Base-by-base conservation (phyloP, 495 filamentous ascomycete species). In the Geopyxis carbonaria region DNA sequence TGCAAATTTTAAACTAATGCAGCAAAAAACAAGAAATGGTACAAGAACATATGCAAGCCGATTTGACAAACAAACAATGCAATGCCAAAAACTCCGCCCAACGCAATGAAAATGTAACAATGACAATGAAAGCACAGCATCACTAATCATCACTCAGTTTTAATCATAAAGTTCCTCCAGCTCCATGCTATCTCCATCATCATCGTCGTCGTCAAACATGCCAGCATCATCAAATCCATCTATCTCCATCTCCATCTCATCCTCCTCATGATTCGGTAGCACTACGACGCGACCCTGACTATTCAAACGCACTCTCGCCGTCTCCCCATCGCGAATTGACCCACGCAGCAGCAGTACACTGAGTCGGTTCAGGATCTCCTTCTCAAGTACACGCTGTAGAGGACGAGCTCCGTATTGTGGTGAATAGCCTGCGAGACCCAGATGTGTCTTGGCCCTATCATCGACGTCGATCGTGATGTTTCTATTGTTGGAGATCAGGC, bases 401-500 rank as follows among this genome's bases (percentile, higher is more conserved):
- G 89, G 89, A 25, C 89, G 67, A 22, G 89, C 89, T 57, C 89
- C 89, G 47, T 97, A 97, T 0, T 80, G 82, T 1, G 89, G 89
- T 3, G 77, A 86, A 62, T 97, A 95, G 3, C 89, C 89, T 0
- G 83, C 77, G 16, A 66, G 68, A 45, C 82, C 89, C 8, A 97
- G 66, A 55, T 89, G 93, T 45, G 93, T 82, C 58, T 82, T 84
- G 51, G 86, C 89, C 36, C 78, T 78, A 10, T 79, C 70, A 19
- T 75, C 69, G 50, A 87, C 78, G 15, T 72, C 55, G 55, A 97
- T 84, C 4, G 40, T 59, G 40, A 97, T 76, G 42, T 84, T 86
- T 45, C 84, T 76, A 46, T 73, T 73, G 59, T 94, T 95, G 46
- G 68, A 60, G 31, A 62, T 56, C 4, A 97, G 71, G 14, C 89